Evolutionary conservation across 164 flowering plant genomes (phyloP), one percentile per base, ranked within the genome.

Genomic region (Vitis amurensis): DNA sequence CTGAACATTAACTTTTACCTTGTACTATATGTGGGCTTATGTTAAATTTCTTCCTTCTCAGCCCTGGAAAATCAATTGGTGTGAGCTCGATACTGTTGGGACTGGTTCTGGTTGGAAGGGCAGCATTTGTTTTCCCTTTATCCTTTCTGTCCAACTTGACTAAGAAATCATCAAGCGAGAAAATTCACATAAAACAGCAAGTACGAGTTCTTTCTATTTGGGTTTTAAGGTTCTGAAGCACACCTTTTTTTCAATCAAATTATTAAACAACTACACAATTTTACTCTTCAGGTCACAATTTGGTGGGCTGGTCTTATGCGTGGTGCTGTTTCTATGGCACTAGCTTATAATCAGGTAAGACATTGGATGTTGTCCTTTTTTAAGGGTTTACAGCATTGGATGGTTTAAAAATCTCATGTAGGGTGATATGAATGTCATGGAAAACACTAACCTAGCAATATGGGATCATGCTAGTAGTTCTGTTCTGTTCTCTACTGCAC

Each of bases 291-390:
- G 92, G 64, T 88, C 59, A 82, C 77, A 30, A 83, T 88, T 56
- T 88, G 92, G 92, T 88, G 92, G 92, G 86, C 92, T 79, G 92
- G 92, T 69, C 90, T 88, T 48, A 88, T 88, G 88, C 77, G 92
- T 30, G 92, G 92, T 48, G 87, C 92, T 74, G 92, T 88, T 14
- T 86, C 92, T 11, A 81, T 88, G 85, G 92, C 92, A 9, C 90
- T 88, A 64, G 86, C 92, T 58, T 88, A 88, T 71, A 88, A 88
- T 75, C 82, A 86, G 88, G 92, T 86, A 71, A 63, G 12, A 51
- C 2, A 48, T 31, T 52, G 14, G 50, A 62, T 29, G 9, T 10
- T 44, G 30, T 66, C 57, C 9, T 64, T 55, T 56, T 37, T 37
- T 6, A 37, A 37, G 44, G 44, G 44, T 3, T 37, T 37, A 3